These are phyloP conservation scores for Myotisia sp. DNA, from an alignment of 2,329 filamentous ascomycete species.

Conservation along the genomic window DNA sequence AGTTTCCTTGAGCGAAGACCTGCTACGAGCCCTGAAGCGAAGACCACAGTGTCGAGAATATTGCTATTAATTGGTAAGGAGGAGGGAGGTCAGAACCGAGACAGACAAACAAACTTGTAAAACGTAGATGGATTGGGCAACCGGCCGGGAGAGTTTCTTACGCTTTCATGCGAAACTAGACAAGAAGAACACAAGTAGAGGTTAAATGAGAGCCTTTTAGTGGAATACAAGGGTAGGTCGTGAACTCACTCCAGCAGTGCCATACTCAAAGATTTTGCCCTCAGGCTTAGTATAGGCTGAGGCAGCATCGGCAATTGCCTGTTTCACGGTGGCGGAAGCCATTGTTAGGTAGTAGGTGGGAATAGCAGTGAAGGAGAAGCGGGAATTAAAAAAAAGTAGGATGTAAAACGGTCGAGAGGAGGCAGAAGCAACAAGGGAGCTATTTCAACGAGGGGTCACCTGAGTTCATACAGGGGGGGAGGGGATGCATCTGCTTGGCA, in stretches of 20 bases:
- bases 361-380: no score
- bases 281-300: conserved; percentile 36
- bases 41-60: conserved; percentile 81
- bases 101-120: background rate
- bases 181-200: conserved; percentile 11
- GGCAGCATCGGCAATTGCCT: conserved; percentile 35
- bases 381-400: no score
- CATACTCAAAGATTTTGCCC: conserved; percentile 42
- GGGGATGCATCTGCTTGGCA: no score
- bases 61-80: conserved; percentile 46
- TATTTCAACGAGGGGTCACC: no score
- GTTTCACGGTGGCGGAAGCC: conserved; percentile 29
- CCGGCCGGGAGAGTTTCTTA: conserved; percentile 29
- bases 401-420: no score
- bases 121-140: background rate
- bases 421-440: no score
- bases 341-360: no score
- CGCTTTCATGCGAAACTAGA: conserved; percentile 56
- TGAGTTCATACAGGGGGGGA: no score
- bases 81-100: no score
- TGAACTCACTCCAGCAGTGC: conserved; percentile 45
- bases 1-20: conserved; percentile 80
- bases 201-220: conserved; percentile 2
- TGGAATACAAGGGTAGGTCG: conserved; percentile 12
- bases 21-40: conserved; percentile 79